Evolutionary conservation across 2,329 filamentous ascomycete species (phyloP).

Genomic region (Cytospora schulzeri): DNA sequence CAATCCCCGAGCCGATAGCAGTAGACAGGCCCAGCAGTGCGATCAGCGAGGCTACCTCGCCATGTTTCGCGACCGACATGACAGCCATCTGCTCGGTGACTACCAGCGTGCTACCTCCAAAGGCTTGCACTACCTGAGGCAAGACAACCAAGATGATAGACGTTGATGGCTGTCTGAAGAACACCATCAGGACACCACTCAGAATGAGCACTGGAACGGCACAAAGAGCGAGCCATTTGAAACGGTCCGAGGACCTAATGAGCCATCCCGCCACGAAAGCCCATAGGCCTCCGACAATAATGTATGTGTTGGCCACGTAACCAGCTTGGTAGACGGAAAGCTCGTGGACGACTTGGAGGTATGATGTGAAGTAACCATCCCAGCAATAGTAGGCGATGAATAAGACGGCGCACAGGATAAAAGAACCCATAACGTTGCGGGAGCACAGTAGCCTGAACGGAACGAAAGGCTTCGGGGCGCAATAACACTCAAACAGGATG

Average conservation of each 20-base stretch:
- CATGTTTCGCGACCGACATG: conserved; percentile 49
- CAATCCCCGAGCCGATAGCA: conserved; percentile 41
- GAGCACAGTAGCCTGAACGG: conserved; percentile 49
- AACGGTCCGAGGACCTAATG: conserved; percentile 44
- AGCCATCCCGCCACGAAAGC: conserved; percentile 45
- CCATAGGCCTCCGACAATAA: conserved; percentile 46
- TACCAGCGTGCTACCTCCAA: conserved; percentile 54
- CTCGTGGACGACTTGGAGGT: conserved; percentile 49
- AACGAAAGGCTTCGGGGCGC: conserved; percentile 55
- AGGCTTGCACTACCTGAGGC: conserved; percentile 59
- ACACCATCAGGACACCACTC: conserved; percentile 54
- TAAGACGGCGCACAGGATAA: conserved; percentile 48
- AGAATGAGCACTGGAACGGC: conserved; percentile 53
- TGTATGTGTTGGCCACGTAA: conserved; percentile 52
- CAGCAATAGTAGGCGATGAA: conserved; percentile 51
- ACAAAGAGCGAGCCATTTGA: conserved; percentile 45
- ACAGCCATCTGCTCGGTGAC: conserved; percentile 56
- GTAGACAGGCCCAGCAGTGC: conserved; percentile 40
- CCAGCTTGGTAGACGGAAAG: conserved; percentile 44
- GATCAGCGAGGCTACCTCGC: conserved; percentile 45
- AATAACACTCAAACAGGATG: conserved; percentile 53
- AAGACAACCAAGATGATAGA: conserved; percentile 54
- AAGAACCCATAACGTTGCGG: conserved; percentile 52
- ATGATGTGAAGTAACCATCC: conserved; percentile 51
- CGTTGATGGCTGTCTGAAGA: conserved; percentile 51